These are phyloP conservation scores for Yamadazyma sp. DNA, from an alignment of 805 yeast species.

Conservation along the genomic window DNA sequence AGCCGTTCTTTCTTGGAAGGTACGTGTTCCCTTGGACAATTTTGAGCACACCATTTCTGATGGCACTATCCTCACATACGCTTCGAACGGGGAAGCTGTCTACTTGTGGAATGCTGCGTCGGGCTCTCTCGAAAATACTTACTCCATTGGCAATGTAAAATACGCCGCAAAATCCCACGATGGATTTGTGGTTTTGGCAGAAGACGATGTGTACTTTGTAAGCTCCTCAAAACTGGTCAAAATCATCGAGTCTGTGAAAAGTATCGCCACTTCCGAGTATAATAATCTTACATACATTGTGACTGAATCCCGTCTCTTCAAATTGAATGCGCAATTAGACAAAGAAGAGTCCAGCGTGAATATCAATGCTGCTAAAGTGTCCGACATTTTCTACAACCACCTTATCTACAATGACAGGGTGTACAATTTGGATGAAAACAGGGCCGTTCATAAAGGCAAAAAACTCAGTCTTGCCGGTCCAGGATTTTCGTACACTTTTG, in stretches of 20 bases:
- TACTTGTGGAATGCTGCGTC: constrained; percentile 7
- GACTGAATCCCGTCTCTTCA: constrained; percentile 8
- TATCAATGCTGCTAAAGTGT: constrained; percentile 8
- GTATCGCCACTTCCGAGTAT: constrained; percentile 8
- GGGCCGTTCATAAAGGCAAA: constrained; percentile 2
- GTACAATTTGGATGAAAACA: constrained; percentile 7
- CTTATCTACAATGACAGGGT: constrained; percentile 4
- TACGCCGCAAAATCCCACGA: neutral
- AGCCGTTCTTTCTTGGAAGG: constrained; percentile 10
- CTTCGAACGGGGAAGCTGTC: neutral
- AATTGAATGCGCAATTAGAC: neutral
- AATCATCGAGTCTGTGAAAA: neutral
- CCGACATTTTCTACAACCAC: neutral
- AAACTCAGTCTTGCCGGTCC: constrained; percentile 6
- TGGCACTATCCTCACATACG: constrained; percentile 3
- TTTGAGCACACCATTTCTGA: constrained; percentile 1
- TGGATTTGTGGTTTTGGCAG: constrained; percentile 9
- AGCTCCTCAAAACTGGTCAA: neutral
- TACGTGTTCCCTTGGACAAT: constrained; percentile 5
- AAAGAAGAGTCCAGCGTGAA: neutral
- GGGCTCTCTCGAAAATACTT: constrained; percentile 3
- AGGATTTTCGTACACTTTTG: constrained; percentile 10
- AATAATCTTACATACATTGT: constrained; percentile 10
- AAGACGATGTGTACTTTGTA: constrained; percentile 1
- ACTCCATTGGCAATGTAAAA: neutral